Base-by-base conservation (phyloP, 495 filamentous ascomycete genomes). In the Achaetomiella virescens region DNA sequence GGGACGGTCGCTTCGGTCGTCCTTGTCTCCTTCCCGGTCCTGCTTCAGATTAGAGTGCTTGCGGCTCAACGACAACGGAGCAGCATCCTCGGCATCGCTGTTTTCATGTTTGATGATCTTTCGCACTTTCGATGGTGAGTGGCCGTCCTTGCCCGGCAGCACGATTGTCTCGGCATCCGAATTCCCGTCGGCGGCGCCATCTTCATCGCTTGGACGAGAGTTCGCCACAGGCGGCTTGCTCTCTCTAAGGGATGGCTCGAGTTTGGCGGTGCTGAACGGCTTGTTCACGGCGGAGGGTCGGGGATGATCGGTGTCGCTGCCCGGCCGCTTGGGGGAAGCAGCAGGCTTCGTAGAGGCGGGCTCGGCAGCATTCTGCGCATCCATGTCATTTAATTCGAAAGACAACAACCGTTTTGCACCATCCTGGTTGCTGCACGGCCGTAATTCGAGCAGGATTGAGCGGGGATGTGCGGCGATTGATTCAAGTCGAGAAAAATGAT, bases 141-240 rank as follows among this genome's bases (percentile, higher is more conserved):
- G 66, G 40, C 84, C 84, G 62, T 89, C 82, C 54, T 87, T 87
- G 37, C 85, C 85, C 20, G 85, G 82, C 21, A 89, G 75, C 43
- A 90, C 85, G 56, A 90, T 87, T 6, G 88, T 91, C 71, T 90
- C 87, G 54, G 88, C 87, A 68, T 91, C 88, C 12, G 87, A 90
- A 65, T 90, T 86, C 51, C 78, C 81, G 36, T 82, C 80, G 54
- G 61, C 71, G 25, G 47, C 67, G 48, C 61, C 68, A 69, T 75
- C 70, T 18, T 75, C 73, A 31, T 75, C 75, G 47, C 64, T 24
- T 21, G 42, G 21, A 8, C 55, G 55, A 4, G 41, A 20, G 42
- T 15, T 33, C 25, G 56, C 49, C 54, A 56, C 59, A 52, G 55
- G 47, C 5, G 55, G 45, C 51, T 43, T 52, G 33, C 56, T 45